These are phyloP conservation scores for Mariannaea elegans DNA, from an alignment of 2,329 filamentous ascomycete genomes.

Conservation along the genomic window DNA sequence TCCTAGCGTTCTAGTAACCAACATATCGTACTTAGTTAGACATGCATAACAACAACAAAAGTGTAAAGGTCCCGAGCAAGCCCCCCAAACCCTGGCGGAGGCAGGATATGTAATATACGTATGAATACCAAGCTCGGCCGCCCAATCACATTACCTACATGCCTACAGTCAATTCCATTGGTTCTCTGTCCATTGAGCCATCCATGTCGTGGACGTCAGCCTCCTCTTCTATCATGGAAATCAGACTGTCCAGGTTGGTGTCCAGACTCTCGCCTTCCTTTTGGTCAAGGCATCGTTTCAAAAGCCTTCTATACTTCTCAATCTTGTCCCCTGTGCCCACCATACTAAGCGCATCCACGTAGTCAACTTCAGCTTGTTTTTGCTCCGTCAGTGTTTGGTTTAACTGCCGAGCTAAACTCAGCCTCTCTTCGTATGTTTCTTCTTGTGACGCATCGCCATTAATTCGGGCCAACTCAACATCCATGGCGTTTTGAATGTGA, in stretches of 20 bases:
- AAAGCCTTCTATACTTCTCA: slow-evolving; percentile 75
- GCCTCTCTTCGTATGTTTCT: slow-evolving; percentile 62
- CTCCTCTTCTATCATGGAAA: slow-evolving; percentile 71
- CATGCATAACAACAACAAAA: slow-evolving; percentile 4
- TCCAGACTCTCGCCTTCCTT: slow-evolving; percentile 75
- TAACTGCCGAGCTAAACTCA: slow-evolving; percentile 67
- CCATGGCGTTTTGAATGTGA: slow-evolving; percentile 61
- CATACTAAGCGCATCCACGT: slow-evolving; percentile 72
- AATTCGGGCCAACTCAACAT: slow-evolving; percentile 58
- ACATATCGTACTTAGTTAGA: slow-evolving; percentile 8
- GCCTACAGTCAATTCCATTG: slow-evolving; percentile 42
- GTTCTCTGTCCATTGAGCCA: slow-evolving; percentile 40
- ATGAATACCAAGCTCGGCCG: slow-evolving; percentile 5
- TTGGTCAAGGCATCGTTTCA: slow-evolving; percentile 73
- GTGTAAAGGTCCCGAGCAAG: slow-evolving; percentile 3
- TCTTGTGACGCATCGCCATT: slow-evolving; percentile 58
- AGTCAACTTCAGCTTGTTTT: slow-evolving; percentile 69
- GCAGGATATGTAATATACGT: slow-evolving; percentile 30
- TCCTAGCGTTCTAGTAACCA: slow-evolving; percentile 15
- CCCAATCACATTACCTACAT: slow-evolving; percentile 31
- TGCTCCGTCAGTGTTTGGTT: slow-evolving; percentile 66
- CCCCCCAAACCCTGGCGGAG: slow-evolving; percentile 5
- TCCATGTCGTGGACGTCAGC: slow-evolving; percentile 55
- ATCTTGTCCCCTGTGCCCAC: slow-evolving; percentile 78
- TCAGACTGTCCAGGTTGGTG: slow-evolving; percentile 67